Evolutionary conservation across 2,329 filamentous ascomycete genomes (phyloP), one percentile per base, ranked within the genome.

Genomic region (Trichophyton benhamiae): DNA sequence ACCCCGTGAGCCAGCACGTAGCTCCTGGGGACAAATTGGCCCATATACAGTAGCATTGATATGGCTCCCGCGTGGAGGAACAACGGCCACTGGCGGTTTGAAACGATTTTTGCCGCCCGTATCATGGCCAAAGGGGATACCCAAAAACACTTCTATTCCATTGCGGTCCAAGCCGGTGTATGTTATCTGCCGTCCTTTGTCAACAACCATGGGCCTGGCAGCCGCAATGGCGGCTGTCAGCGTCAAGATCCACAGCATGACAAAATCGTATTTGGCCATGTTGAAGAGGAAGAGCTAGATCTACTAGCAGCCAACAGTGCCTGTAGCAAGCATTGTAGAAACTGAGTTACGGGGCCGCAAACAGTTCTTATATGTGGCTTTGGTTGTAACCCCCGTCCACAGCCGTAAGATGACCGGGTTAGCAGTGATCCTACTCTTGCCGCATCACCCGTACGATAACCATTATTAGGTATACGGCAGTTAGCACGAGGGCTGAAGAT

Each of bases 31-130:
- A 33, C 59, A 61, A 36, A 52, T 52, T n/a, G 49, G 48, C 20
- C 59, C 59, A 41, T 44, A 57, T 46, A 17, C 17, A 22, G n/a
- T 33, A n/a, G 59, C 59, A n/a, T 42, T 53, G 52, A 61, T n/a
- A 25, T 41, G 30, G 20, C 36, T 55, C 6, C 59, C 59, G 6
- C 13, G 38, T 33, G 49, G 36, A 25, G 48, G 30, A 30, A 57
- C 30, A 25, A 41, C 36, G 20, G 59, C 48, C 52, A 22, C 33
- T 17, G 59, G 59, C 2, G 59, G 59, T 52, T 61, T 61, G 52
- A 61, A 61, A 15, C 59, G 38, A 52, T 61, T 42, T 52, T 61
- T n/a, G 22, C 59, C 59, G 3, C 59, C 25, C 3, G 59, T 61
- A 52, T 61, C 59, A 20, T 61, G 48, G 59, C 48, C 59, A 20